Percentiles rank a stretch among this genome's conserved stretches.
Conservation (phyloP, 2,329 filamentous ascomycete genomes). For the Lithohypha guttulata region DNA sequence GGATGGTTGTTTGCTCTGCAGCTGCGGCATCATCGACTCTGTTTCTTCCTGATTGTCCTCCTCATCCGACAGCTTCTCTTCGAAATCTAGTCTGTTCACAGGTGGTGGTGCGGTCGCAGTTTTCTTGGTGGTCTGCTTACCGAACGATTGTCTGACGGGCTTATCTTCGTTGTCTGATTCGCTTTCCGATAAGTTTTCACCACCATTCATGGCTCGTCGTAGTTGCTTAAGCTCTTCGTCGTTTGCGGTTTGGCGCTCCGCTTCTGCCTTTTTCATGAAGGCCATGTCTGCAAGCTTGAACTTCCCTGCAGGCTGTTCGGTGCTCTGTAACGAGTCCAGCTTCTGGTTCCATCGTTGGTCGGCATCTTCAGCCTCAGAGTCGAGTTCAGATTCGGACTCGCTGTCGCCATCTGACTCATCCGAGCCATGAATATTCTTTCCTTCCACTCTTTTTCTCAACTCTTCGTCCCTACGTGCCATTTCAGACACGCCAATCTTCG, state of each 20-base stretch:
- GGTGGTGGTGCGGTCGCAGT: constrained; percentile 23
- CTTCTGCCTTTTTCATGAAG: constrained; percentile 89
- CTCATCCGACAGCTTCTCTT: constrained; percentile 47
- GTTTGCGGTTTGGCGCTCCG: constrained; percentile 64
- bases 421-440: constrained; percentile 53
- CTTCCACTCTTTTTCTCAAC: constrained; percentile 66
- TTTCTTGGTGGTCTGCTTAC: constrained; percentile 26
- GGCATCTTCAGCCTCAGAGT: constrained; percentile 52
- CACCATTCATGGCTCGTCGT: constrained; percentile 55
- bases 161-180: constrained; percentile 48
- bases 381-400: constrained; percentile 33
- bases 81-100: constrained; percentile 45
- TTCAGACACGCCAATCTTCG: constrained; percentile 64
- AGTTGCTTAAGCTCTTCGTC: constrained; percentile 64
- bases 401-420: constrained; percentile 54
- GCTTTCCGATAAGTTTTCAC: constrained; percentile 50
- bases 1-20: constrained; percentile 6
- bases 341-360: constrained; percentile 40
- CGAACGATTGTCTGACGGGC: constrained; percentile 50
- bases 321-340: constrained; percentile 29
- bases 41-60: constrained; percentile 21
- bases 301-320: constrained; percentile 36
- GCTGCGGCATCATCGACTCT: constrained; percentile 10
- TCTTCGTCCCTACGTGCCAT: constrained; percentile 77
- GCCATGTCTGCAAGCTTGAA: constrained; percentile 72